phyloP scores from a whole-genome alignment of 148 eudicot genomes.

The Salicornia ramosissima region DNA sequence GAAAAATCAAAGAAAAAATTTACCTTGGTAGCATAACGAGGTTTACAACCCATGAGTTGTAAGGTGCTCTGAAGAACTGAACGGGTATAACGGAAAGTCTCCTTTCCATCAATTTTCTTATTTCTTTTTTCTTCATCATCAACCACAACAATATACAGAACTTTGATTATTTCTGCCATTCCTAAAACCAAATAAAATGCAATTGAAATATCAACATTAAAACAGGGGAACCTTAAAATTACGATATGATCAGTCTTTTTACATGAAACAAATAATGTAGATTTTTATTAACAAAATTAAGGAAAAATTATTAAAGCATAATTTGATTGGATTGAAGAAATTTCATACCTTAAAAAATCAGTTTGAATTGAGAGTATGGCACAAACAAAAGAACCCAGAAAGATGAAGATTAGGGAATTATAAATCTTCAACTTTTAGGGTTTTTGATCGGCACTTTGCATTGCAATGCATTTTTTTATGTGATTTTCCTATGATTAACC shows the following conservation, averaged over 20 bases:
- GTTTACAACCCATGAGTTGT: conserved; percentile 89
- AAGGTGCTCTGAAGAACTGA: conserved; percentile 74
- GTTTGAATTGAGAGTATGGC: background rate
- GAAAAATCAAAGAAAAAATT: background rate
- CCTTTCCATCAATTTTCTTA: conserved; percentile 22
- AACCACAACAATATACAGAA: conserved; percentile 68
- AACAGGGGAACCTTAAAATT: background rate
- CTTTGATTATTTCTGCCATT: conserved; percentile 57
- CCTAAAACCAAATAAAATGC: background rate
- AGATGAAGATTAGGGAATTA: background rate
- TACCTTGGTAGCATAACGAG: conserved; percentile 84
- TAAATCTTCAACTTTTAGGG: background rate
- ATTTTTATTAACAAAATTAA: too few species aligned
- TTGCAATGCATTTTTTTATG: background rate
- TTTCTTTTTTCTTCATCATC: conserved; percentile 38
- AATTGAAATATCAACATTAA: background rate
- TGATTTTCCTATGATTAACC: background rate
- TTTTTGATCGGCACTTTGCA: background rate
- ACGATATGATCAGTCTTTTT: too few species aligned
- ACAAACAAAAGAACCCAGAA: background rate
- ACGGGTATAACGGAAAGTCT: conserved; percentile 72
- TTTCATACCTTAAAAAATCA: too few species aligned
- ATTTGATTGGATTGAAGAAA: too few species aligned
- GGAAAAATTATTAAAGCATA: too few species aligned
- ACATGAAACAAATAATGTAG: too few species aligned